A percentile compares a stretch with the other conserved stretches of the same genome.
These are phyloP conservation scores for Globomyces pollinis-pini DNA, from an alignment of 192 early-diverging fungal genomes.

Conservation along the genomic window DNA sequence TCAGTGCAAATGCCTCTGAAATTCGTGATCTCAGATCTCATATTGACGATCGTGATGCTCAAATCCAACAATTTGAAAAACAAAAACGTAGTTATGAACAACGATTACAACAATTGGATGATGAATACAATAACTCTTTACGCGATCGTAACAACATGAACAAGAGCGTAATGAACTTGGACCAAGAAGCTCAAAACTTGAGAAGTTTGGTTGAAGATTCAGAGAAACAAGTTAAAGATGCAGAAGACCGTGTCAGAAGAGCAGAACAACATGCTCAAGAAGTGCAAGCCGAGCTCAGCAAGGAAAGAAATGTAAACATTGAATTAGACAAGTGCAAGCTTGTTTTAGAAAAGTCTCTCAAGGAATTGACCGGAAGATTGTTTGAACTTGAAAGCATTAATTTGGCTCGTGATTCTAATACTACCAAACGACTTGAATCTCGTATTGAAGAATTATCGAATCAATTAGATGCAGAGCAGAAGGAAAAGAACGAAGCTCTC, in stretches of 20 bases:
- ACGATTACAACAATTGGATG: slow-evolving; percentile 65
- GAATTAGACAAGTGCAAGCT: slow-evolving; percentile 54
- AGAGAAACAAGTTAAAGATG: slow-evolving; percentile 53
- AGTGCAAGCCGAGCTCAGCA: slow-evolving; percentile 63
- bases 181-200: slow-evolving; percentile 65
- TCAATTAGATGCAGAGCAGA: slow-evolving; percentile 53
- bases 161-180: slow-evolving; percentile 58
- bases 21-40: slow-evolving; percentile 49
- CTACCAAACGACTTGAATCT: slow-evolving; percentile 48
- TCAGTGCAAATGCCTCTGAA: slow-evolving; percentile 39
- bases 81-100: slow-evolving; percentile 64
- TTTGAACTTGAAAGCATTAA: slow-evolving; percentile 68
- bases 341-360: slow-evolving; percentile 72
- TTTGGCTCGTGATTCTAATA: slow-evolving; percentile 41
- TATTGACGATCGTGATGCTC: slow-evolving; percentile 65
- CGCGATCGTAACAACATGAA: slow-evolving; percentile 65
- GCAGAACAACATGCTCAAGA: slow-evolving; percentile 57
- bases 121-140: slow-evolving; percentile 58
- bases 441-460: slow-evolving; percentile 53
- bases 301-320: slow-evolving; percentile 49
- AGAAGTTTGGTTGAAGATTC: slow-evolving; percentile 67
- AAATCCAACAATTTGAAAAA: slow-evolving; percentile 57
- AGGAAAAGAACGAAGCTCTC: slow-evolving; percentile 55
- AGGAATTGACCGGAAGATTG: slow-evolving; percentile 68
- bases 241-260: slow-evolving; percentile 61